Base-by-base conservation (phyloP, 345 rosid species). In the Dipteronia dyeriana region DNA sequence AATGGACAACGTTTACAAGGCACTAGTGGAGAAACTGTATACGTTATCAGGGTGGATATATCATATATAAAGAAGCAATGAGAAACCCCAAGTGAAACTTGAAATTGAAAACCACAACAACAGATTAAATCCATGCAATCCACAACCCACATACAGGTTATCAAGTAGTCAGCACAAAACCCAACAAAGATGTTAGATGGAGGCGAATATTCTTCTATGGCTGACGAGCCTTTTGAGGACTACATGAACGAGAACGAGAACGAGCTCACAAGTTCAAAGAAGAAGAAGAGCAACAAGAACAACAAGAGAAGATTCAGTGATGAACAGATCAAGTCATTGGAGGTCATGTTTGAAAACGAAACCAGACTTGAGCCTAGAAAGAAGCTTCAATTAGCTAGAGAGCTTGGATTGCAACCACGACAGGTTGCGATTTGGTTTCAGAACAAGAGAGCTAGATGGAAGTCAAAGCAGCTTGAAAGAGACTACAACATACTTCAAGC, bases 361-460 rank as follows among this genome's bases (percentile, higher is more conserved):
- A 78, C 94, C 1, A 88, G 89, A 68, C 93, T 92, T 0, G 96
- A 92, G 82, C 95, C 95, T 25, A 72, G 83, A 45, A 94, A 88
- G 90, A 94, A 94, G 81, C 56, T 92, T 67, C 87, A 92, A 74
- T 54, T 94, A 70, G 97, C 98, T 0, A 84, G 85, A 80, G 96
- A 94, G 66, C 87, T 94, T 47, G 94, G 91, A 31, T 73, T 94
- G 90, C 92, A 94, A 68, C 98, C 95, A 0, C 80, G 97, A 7
- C 98, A 94, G 87, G 98, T 94, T 3, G 95, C 97, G 0, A 92
- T 94, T 43, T 94, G 97, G 98, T 94, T 92, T 72, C 97, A 94
- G 83, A 94, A 94, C 80, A 90, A 91, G 87, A 83, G 98, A 71
- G 98, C 95, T 63, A 82, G 97, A 72, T 92, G 91, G 90, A 94